Evolutionary conservation across 192 early-diverging fungal genomes (phyloP).

Genomic region (Backusella luteola): DNA sequence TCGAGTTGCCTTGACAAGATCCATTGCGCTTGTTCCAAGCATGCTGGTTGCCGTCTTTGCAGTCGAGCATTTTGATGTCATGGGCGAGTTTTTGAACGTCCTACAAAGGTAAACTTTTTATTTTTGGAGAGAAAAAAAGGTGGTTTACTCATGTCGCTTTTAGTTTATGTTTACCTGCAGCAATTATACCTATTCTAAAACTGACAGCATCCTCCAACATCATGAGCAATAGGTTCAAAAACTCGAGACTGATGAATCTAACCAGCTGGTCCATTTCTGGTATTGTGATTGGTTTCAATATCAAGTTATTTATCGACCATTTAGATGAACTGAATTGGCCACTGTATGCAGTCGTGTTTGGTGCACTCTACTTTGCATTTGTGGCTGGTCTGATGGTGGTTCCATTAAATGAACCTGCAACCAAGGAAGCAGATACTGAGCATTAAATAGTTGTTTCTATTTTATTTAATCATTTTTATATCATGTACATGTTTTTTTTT

Average conservation of each 20-base stretch:
- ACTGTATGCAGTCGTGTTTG: not conserved
- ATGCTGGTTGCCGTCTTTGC: constrained; percentile 63
- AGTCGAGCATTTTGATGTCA: constrained; percentile 54
- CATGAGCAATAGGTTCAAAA: constrained; percentile 40
- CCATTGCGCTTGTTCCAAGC: constrained; percentile 62
- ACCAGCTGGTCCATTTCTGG: constrained; percentile 47
- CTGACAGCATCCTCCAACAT: constrained; percentile 48
- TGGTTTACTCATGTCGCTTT: not conserved
- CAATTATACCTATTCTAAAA: constrained; percentile 62
- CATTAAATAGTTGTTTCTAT: not conserved
- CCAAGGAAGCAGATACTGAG: not conserved
- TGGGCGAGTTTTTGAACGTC: constrained; percentile 70
- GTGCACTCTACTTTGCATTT: constrained; percentile 21
- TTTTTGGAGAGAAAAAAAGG: not conserved
- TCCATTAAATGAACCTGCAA: not conserved
- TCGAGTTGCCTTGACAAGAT: constrained; percentile 58
- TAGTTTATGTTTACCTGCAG: constrained; percentile 62
- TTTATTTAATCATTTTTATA: not conserved
- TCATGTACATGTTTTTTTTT: not conserved
- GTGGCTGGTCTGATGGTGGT: constrained; percentile 11
- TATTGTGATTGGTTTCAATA: constrained; percentile 56
- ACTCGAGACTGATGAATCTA: constrained; percentile 29
- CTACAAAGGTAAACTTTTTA: constrained; percentile 48
- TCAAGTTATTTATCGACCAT: constrained; percentile 43
- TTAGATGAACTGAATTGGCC: constrained; percentile 27